Conservation (phyloP, 1,139 yeast species). For the Debaryomycetaceae sp. region DNA sequence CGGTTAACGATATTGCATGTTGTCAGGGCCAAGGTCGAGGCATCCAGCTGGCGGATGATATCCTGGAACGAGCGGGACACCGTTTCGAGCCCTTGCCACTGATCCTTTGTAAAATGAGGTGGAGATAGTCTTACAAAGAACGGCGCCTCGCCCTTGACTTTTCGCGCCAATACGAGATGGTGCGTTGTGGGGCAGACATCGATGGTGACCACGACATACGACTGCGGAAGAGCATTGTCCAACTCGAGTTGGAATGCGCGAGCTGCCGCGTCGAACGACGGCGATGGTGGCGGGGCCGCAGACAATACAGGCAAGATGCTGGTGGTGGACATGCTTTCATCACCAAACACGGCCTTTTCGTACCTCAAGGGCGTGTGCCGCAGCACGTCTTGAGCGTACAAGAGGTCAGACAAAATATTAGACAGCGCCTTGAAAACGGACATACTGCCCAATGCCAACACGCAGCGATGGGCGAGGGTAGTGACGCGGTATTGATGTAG, state of each 20-base stretch:
- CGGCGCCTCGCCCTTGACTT: slow-evolving; percentile 25
- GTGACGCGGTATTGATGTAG: no score
- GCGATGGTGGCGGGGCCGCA: background rate
- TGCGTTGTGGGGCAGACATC: slow-evolving; percentile 53
- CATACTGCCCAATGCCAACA: slow-evolving; percentile 16
- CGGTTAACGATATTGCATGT: slow-evolving; percentile 43
- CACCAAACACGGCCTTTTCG: slow-evolving; percentile 13
- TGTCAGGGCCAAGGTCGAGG: slow-evolving; percentile 43
- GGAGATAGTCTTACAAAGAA: slow-evolving; percentile 52
- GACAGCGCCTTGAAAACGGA: slow-evolving; percentile 11
- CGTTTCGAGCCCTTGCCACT: background rate
- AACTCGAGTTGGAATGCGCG: slow-evolving; percentile 9
- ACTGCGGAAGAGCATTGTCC: slow-evolving; percentile 23
- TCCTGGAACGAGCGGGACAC: slow-evolving; percentile 23
- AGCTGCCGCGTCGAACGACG: slow-evolving; percentile 3
- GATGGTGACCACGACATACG: slow-evolving; percentile 53
- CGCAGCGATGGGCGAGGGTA: no score
- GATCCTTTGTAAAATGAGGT: slow-evolving; percentile 29
- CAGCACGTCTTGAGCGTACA: slow-evolving; percentile 23
- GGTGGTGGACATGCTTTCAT: no score
- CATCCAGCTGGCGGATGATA: slow-evolving; percentile 51
- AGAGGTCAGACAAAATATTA: slow-evolving; percentile 15
- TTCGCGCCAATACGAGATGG: slow-evolving; percentile 44
- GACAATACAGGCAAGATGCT: slow-evolving; percentile 5
- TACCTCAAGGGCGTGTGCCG: slow-evolving; percentile 20